These are phyloP conservation scores for Westerdykella ornata DNA, from an alignment of 2,329 filamentous ascomycete species.

Conservation along the genomic window DNA sequence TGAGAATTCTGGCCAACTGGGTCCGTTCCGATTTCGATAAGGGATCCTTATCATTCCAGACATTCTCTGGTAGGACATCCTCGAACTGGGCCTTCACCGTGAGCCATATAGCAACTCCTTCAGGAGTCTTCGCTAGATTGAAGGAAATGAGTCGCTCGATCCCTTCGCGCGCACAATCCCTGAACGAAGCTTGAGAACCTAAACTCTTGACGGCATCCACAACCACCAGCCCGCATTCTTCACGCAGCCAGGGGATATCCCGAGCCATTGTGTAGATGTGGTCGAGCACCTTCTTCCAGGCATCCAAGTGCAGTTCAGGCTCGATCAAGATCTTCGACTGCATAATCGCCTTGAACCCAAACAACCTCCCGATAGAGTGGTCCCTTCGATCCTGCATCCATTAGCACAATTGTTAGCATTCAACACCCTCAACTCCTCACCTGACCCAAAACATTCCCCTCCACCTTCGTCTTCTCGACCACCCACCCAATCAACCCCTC, in stretches of 20 bases:
- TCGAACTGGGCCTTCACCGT: conserved; percentile 58
- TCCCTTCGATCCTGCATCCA: conserved; percentile 68
- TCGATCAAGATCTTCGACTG: conserved; percentile 67
- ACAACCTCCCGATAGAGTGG: conserved; percentile 75
- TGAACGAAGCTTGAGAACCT: conserved; percentile 39
- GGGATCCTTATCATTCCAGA: conserved; percentile 70
- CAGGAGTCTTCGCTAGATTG: conserved; percentile 70
- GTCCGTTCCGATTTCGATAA: conserved; percentile 61
- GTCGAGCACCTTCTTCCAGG: conserved; percentile 64
- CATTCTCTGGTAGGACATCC: conserved; percentile 58
- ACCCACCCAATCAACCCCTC: conserved; percentile 46
- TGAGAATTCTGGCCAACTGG: conserved; percentile 68
- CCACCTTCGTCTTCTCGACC: conserved; percentile 47
- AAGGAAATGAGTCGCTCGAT: conserved; percentile 57
- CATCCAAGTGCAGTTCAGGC: conserved; percentile 45
- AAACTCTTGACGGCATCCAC: conserved; percentile 62
- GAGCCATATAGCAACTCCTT: conserved; percentile 87
- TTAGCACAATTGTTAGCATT: background rate
- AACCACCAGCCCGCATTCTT: conserved; percentile 79
- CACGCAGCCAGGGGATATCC: conserved; percentile 81
- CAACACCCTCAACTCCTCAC: conserved; percentile 30
- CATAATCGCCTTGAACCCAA: conserved; percentile 80
- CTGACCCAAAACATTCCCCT: conserved; percentile 49
- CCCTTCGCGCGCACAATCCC: conserved; percentile 54
- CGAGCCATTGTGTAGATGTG: conserved; percentile 66